A percentile compares a stretch with the other conserved stretches of the same genome.
Evolutionary conservation across 75 land plant species (phyloP).

Genomic region (Picea sitchensis): DNA sequence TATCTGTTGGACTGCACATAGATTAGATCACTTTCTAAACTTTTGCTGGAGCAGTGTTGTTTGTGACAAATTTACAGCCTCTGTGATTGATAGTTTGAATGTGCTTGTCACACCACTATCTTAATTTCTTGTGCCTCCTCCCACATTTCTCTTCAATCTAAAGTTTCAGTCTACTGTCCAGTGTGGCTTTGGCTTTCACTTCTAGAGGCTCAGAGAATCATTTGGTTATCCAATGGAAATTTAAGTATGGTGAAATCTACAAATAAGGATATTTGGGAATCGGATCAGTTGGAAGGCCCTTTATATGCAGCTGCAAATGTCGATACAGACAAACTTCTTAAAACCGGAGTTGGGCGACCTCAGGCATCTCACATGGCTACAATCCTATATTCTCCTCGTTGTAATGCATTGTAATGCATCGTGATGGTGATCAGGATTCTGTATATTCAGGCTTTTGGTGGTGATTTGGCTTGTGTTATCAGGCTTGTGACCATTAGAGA

Average conservation of each 20-base stretch:
- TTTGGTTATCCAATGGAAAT: slow-evolving; percentile 67
- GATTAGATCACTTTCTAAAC: too few relatives aligned
- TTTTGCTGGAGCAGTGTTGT: too few relatives aligned
- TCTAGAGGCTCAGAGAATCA: slow-evolving; percentile 23
- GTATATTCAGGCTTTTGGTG: slow-evolving; percentile 28
- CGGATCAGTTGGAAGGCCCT: slow-evolving; percentile 5
- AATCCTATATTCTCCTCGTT: slow-evolving; percentile 51
- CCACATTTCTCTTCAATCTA: slow-evolving; percentile 72
- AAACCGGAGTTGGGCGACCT: slow-evolving; percentile 26
- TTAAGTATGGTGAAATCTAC: slow-evolving; percentile 73
- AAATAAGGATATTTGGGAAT: slow-evolving; percentile 44
- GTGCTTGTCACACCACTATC: slow-evolving; percentile 79
- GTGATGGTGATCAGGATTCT: slow-evolving; percentile 10
- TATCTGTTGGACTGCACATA: too few relatives aligned
- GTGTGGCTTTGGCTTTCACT: slow-evolving; percentile 52
- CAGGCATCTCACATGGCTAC: slow-evolving; percentile 68
- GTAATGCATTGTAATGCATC: slow-evolving; percentile 21
- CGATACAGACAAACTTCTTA: slow-evolving; percentile 13
- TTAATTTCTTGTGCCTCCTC: slow-evolving; percentile 77
- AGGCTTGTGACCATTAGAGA: too few relatives aligned
- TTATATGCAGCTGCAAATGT: slow-evolving; percentile 30
- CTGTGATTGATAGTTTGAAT: slow-evolving; percentile 47
- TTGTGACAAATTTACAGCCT: too few relatives aligned
- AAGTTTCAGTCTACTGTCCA: slow-evolving; percentile 64
- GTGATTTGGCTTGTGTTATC: slow-evolving; percentile 24